Conservation (phyloP, 1,284 basidiomycete species). For the Tilletia indica region DNA sequence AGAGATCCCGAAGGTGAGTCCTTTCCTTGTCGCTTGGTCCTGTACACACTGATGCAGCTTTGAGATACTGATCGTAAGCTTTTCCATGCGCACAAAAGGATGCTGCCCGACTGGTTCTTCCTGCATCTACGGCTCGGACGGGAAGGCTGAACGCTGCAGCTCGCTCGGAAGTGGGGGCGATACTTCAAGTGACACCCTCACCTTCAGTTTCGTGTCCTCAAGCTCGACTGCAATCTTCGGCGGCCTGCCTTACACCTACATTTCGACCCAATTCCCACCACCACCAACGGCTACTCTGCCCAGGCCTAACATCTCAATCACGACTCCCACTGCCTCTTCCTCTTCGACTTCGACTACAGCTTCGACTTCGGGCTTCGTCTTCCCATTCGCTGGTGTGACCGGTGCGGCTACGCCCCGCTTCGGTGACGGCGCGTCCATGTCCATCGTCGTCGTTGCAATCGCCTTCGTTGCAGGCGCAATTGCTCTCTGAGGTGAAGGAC, state of each 20-base stretch:
- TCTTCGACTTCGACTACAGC: not conserved
- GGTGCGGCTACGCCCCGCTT: not conserved
- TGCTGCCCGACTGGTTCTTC: conserved; percentile 7
- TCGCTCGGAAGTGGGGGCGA: not conserved
- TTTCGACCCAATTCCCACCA: not conserved
- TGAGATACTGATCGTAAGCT: not conserved
- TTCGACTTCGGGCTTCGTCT: not conserved
- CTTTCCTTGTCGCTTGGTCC: not conserved
- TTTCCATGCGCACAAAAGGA: not conserved
- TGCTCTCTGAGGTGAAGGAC: not conserved
- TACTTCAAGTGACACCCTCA: not conserved
- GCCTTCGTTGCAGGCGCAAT: not conserved
- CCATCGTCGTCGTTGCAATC: not conserved
- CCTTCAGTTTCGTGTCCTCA: not conserved
- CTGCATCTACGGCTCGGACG: not conserved
- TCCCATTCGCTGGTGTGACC: not conserved
- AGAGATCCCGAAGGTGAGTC: conserved; percentile 7
- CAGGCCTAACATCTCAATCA: not conserved
- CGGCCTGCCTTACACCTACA: not conserved
- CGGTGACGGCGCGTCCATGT: not conserved
- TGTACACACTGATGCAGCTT: not conserved
- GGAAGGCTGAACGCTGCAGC: not conserved
- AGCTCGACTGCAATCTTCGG: not conserved
- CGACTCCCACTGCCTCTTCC: not conserved
- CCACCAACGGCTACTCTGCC: not conserved